These are phyloP conservation scores for Oropetium thomaeum DNA, from an alignment of 176 grass and related monocot genomes.

Conservation along the genomic window DNA sequence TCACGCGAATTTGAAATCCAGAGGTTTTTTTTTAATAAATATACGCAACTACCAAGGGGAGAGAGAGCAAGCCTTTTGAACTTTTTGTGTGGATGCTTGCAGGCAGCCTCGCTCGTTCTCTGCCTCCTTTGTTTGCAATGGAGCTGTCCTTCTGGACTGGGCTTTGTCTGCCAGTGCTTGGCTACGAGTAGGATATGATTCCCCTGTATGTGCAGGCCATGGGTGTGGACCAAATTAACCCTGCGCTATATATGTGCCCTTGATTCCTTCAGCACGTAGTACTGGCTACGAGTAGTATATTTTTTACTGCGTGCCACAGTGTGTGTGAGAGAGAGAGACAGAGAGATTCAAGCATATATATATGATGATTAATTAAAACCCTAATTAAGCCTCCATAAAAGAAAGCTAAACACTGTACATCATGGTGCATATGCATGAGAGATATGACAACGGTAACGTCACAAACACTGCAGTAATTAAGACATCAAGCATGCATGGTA, in stretches of 20 bases:
- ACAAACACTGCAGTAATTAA: background rate
- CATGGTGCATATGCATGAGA: background rate
- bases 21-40: background rate
- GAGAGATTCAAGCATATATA: background rate
- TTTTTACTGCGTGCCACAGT: background rate
- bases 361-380: too few species aligned
- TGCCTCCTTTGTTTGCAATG: background rate
- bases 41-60: constrained; percentile 9
- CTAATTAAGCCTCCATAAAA: background rate
- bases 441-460: background rate
- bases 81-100: constrained; percentile 26
- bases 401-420: background rate
- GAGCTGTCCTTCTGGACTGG: constrained; percentile 37
- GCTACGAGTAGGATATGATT: constrained; percentile 24
- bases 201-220: background rate
- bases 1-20: constrained; percentile 6
- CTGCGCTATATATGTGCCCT: background rate
- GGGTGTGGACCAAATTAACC: background rate
- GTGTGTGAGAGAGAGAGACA: too few species aligned
- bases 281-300: too few species aligned
- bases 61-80: background rate
- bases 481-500: background rate
- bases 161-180: constrained; percentile 51
- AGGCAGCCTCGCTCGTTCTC: background rate
- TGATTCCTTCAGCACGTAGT: background rate